Percentiles rank a stretch among this genome's conserved stretches.
phyloP scores from a whole-genome alignment of 108 stramenopile species.

The Pseudonitzschia pungens region DNA sequence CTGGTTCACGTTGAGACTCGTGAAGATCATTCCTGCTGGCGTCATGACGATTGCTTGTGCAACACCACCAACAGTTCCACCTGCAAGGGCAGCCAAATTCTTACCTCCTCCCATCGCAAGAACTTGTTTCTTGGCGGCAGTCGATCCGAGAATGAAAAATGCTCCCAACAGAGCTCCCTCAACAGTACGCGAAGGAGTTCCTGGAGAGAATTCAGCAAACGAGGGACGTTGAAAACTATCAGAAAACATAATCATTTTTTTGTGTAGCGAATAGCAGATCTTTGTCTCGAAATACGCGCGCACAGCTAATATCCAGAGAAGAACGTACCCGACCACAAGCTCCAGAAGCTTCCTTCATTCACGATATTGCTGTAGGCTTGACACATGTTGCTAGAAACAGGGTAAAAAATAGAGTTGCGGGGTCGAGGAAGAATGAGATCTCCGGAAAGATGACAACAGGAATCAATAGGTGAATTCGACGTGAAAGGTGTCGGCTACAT shows the following conservation, averaged over 20 bases:
- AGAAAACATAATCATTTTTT: background rate
- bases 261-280: background rate
- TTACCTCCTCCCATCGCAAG: conserved; percentile 35
- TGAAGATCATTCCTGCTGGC: conserved; percentile 54
- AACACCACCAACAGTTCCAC: conserved; percentile 50
- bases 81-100: conserved; percentile 37
- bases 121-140: conserved; percentile 36
- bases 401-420: no score
- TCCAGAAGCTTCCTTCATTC: conserved; percentile 35
- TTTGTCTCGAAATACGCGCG: no score
- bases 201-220: conserved; percentile 1
- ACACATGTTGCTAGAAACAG: conserved; percentile 22
- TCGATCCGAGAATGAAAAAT: conserved; percentile 39
- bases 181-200: conserved; percentile 50
- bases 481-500: background rate
- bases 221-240: background rate
- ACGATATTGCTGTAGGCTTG: conserved; percentile 37
- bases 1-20: conserved; percentile 45
- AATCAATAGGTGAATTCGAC: background rate
- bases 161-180: conserved; percentile 49
- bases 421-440: background rate
- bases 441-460: background rate
- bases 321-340: conserved; percentile 34
- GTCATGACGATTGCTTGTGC: conserved; percentile 62
- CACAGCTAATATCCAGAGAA: background rate